Base-by-base conservation (phyloP, 768 basidiomycete genomes). In the Goffeauzyma gilvescens region DNA sequence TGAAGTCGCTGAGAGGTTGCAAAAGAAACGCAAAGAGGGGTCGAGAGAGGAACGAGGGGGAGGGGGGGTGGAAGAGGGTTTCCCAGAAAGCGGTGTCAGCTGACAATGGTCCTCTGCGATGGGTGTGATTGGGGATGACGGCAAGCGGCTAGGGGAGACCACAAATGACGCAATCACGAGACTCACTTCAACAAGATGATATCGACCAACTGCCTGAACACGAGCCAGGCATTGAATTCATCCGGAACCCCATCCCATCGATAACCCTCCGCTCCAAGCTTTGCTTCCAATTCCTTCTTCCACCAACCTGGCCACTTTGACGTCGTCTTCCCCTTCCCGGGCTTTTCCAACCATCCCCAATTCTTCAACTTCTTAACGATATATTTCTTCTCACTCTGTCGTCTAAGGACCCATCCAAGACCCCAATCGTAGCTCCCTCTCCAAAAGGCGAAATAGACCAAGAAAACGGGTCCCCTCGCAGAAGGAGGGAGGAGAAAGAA, bases 171-270 rank as follows among this genome's bases (percentile, higher is more conserved):
- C n/a, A n/a, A n/a, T n/a, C n/a, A n/a, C n/a, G 18, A 23, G 14
- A 72, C 77, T 41, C 50, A 93, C 86, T 96, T 96, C 58, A 96
- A 72, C 31, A 98, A 71, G 55, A 96, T 95, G 21, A 93, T 74
- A 63, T 96, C 90, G 17, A 96, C 90, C n/a, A 76, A 68, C 62
- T 93, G 86, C 38, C 90, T 76, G 64, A 95, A 98, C 45, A 95
- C 71, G 23, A 98, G 70, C 93, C 90, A 98, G 0, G 83, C 75
- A 55, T 95, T 96, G 65, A 90, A 95, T 62, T 95, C 89, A 28
- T 85, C 59, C 0, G 89, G 89, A 13, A 90, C 72, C 54, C 85
- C 84, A 55, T 93, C 81, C 59, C 90, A 90, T 4, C 79, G 79
- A 61, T 93, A 96, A 51, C 84, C 84, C 49, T 76, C 75, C n/a